Conservation (phyloP, 2,329 filamentous ascomycete genomes). For the Alternaria sp. region DNA sequence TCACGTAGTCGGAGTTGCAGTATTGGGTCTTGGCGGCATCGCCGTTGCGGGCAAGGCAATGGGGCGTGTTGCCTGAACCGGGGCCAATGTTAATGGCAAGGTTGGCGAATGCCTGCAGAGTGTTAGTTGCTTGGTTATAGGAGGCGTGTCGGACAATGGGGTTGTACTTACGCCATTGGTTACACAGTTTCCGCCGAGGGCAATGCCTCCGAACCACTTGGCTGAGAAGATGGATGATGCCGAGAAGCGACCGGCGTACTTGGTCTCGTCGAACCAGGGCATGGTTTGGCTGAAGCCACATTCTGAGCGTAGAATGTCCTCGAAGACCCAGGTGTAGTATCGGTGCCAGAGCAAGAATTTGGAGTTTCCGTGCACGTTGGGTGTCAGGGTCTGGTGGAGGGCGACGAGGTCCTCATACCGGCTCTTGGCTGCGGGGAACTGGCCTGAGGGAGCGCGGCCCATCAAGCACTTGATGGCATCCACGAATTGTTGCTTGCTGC, state of each 20-base stretch:
- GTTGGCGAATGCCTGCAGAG: conserved; percentile 39
- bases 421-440: conserved; percentile 32
- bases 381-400: conserved; percentile 42
- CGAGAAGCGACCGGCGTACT: conserved; percentile 38
- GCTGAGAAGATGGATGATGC: conserved; percentile 40
- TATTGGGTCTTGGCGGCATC: conserved; percentile 34
- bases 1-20: conserved; percentile 34
- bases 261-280: conserved; percentile 49
- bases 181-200: conserved; percentile 35
- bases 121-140: conserved; percentile 5
- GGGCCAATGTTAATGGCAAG: conserved; percentile 41
- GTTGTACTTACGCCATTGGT: conserved; percentile 40
- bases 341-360: conserved; percentile 55
- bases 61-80: conserved; percentile 29
- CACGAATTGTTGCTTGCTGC: conserved; percentile 33
- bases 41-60: conserved; percentile 42
- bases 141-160: not conserved
- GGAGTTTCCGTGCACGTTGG: conserved; percentile 41
- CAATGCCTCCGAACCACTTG: conserved; percentile 36
- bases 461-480: conserved; percentile 41
- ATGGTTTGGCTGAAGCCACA: conserved; percentile 51
- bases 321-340: conserved; percentile 51
- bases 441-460: conserved; percentile 26
- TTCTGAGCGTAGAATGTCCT: conserved; percentile 50
- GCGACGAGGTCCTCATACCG: conserved; percentile 45